Percentiles rank a stretch among this genome's conserved stretches.
Evolutionary conservation across 2,329 filamentous ascomycete genomes (phyloP).

Genomic region (Cordyceps farinosa): DNA sequence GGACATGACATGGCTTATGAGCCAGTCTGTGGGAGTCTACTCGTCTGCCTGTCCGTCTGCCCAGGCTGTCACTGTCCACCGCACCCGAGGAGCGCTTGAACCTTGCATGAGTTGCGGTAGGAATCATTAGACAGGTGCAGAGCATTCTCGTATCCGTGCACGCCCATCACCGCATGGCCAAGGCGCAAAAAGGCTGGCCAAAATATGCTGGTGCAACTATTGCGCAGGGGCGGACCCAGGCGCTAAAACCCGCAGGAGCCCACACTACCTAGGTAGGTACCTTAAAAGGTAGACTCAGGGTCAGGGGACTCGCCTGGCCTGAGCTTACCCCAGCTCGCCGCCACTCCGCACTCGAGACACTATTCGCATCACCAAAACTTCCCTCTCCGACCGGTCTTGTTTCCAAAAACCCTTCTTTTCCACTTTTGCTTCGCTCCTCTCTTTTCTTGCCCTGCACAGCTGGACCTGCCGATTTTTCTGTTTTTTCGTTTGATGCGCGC

Average conservation of each 20-base stretch:
- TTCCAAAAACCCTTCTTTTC: slow-evolving; percentile 12
- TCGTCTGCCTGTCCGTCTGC: background rate
- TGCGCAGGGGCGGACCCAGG: background rate
- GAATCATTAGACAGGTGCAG: background rate
- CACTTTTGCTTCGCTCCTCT: background rate
- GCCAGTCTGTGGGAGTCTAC: background rate
- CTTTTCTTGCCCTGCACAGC: background rate
- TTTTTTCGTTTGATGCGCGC: background rate
- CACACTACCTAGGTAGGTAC: no score
- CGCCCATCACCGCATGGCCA: background rate
- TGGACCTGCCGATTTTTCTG: background rate
- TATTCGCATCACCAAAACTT: slow-evolving; percentile 27
- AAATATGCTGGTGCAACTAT: slow-evolving; percentile 9
- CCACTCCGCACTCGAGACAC: slow-evolving; percentile 31
- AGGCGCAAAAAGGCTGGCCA: background rate
- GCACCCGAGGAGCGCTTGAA: background rate
- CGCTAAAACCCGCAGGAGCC: background rate
- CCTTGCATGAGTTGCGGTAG: background rate
- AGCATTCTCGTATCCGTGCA: slow-evolving; percentile 7
- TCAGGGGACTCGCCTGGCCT: slow-evolving; percentile 18
- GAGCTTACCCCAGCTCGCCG: slow-evolving; percentile 13
- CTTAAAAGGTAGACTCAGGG: background rate
- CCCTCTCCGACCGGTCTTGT: slow-evolving; percentile 10
- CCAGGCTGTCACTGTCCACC: background rate
- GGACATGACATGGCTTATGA: background rate